Percentiles rank a stretch among this genome's conserved stretches.
phyloP scores from a whole-genome alignment of 2,329 filamentous ascomycete species.

The Pyricularia sp. region DNA sequence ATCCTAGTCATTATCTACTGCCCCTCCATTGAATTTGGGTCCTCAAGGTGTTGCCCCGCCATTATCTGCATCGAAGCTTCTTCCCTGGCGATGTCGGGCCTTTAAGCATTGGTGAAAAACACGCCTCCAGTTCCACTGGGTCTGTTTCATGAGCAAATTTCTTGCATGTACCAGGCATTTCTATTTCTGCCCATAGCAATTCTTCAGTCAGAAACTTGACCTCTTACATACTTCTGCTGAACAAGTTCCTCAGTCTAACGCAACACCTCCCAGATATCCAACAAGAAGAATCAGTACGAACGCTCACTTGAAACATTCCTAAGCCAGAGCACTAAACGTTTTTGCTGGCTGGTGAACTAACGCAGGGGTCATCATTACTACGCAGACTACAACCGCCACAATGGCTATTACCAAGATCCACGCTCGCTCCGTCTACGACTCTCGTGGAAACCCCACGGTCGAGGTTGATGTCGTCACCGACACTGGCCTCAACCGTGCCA shows the following conservation, averaged over 20 bases:
- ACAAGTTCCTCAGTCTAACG: background rate
- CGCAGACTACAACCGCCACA: background rate
- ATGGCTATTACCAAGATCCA: constrained; percentile 91
- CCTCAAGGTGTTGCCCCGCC: background rate
- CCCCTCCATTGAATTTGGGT: background rate
- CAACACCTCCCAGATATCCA: background rate
- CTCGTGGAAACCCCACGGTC: constrained; percentile 95
- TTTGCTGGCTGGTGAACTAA: background rate
- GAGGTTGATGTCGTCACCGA: constrained; percentile 97
- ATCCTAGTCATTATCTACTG: background rate
- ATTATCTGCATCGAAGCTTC: background rate
- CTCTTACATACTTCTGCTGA: background rate
- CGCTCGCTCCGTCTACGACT: constrained; percentile 96
- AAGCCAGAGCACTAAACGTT: background rate
- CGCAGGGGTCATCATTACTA: background rate
- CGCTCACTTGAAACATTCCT: background rate
- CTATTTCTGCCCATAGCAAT: background rate
- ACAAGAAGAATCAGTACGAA: background rate
- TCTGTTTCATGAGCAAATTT: constrained; percentile 1
- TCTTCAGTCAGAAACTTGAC: background rate
- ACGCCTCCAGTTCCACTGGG: background rate
- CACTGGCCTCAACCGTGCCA: constrained; percentile 92
- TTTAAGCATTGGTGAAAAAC: background rate
- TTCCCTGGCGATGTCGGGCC: background rate
- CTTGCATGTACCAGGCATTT: background rate